These are phyloP conservation scores for Strobilomyces dryophilus DNA, from an alignment of 768 basidiomycete genomes.

Conservation along the genomic window DNA sequence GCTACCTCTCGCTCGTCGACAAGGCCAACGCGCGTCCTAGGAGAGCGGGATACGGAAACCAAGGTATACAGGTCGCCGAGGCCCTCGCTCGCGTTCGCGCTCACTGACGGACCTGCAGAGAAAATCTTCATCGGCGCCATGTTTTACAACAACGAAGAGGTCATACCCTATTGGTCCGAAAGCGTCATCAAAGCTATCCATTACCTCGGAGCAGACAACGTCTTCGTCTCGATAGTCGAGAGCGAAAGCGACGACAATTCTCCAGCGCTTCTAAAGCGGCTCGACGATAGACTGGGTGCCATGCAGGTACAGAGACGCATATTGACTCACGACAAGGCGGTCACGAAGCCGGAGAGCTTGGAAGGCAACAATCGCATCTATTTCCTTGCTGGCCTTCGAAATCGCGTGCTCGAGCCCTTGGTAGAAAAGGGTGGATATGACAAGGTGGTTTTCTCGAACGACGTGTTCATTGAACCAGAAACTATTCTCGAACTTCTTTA, in stretches of 20 bases:
- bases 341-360: constrained; percentile 8
- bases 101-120: constrained; percentile 1
- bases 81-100: not conserved
- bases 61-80: not conserved
- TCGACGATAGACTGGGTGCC: constrained; percentile 5
- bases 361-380: not conserved
- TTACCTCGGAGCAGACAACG: constrained; percentile 31
- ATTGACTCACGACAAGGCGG: constrained; percentile 4
- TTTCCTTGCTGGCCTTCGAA: constrained; percentile 30
- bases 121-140: constrained; percentile 28
- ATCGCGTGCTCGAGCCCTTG: constrained; percentile 40
- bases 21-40: constrained; percentile 11
- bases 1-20: constrained; percentile 12
- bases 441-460: constrained; percentile 40
- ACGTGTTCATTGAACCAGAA: constrained; percentile 39
- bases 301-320: constrained; percentile 15
- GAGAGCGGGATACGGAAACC: constrained; percentile 13
- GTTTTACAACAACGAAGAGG: constrained; percentile 36
- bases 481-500: constrained; percentile 36
- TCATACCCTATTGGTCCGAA: constrained; percentile 38
- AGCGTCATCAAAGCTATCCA: constrained; percentile 32
- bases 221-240: constrained; percentile 41
- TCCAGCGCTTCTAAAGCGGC: constrained; percentile 5
- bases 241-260: constrained; percentile 27
- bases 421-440: constrained; percentile 34